Percentiles rank a stretch among this genome's conserved stretches.
Evolutionary conservation across 2,329 filamentous ascomycete species (phyloP).

Genomic region (Neofusicoccum sp.): DNA sequence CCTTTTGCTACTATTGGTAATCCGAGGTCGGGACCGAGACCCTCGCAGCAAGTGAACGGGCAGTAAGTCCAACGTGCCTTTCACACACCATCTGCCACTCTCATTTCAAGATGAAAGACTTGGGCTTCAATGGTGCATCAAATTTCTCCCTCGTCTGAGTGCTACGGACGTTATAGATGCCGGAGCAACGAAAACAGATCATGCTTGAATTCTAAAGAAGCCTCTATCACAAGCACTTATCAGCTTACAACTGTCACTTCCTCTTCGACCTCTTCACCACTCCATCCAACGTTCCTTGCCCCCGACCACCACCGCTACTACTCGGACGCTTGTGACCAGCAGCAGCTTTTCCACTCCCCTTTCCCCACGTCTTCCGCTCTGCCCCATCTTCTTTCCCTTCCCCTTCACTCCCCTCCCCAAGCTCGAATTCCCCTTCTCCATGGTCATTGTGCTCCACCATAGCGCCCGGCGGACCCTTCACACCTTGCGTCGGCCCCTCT

Average conservation of each 20-base stretch:
- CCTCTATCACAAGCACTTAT: too few relatives aligned
- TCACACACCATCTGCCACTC: too few relatives aligned
- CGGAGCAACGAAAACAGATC: not conserved
- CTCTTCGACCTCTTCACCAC: conserved; percentile 20
- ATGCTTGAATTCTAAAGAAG: too few relatives aligned
- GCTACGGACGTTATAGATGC: too few relatives aligned
- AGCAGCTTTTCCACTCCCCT: not conserved
- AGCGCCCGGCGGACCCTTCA: conserved; percentile 46
- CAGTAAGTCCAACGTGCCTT: too few relatives aligned
- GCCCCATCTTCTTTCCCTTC: not conserved
- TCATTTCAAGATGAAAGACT: too few relatives aligned
- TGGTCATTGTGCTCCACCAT: conserved; percentile 1
- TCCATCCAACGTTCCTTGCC: conserved; percentile 19
- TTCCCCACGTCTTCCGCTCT: too few relatives aligned
- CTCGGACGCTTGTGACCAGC: conserved; percentile 9
- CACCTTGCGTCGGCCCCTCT: conserved; percentile 47
- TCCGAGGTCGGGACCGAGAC: too few relatives aligned
- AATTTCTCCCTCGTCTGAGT: too few relatives aligned
- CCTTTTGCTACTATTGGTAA: too few relatives aligned
- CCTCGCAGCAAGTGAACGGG: too few relatives aligned
- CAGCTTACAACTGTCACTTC: not conserved
- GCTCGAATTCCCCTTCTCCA: not conserved
- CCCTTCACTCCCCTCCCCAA: not conserved
- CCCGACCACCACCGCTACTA: not conserved
- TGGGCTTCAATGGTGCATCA: too few relatives aligned